A percentile compares a stretch with the other conserved stretches of the same genome.
phyloP scores from a whole-genome alignment of 2,329 filamentous ascomycete genomes.

The Bipolaris sorokiniana region DNA sequence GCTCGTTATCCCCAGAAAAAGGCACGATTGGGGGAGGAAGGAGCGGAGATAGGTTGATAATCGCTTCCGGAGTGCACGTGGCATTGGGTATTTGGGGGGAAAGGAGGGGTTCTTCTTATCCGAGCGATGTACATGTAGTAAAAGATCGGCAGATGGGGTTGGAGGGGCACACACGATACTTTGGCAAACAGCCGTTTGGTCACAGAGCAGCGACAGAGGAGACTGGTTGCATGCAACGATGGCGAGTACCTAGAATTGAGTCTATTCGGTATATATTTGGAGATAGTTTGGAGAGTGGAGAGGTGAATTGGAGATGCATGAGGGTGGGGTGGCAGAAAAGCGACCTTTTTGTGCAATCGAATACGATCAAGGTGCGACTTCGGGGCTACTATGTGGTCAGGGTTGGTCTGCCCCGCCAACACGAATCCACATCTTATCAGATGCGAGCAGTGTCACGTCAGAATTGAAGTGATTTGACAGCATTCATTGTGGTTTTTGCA shows the following conservation, averaged over 20 bases:
- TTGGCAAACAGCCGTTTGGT: too few species aligned
- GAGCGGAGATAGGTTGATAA: too few species aligned
- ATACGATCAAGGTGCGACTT: neutral
- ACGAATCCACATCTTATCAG: constrained; percentile 19
- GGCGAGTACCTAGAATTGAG: too few species aligned
- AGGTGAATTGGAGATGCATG: neutral
- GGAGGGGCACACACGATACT: too few species aligned
- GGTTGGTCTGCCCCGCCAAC: constrained; percentile 12
- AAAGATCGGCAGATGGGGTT: too few species aligned
- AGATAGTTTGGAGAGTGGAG: neutral
- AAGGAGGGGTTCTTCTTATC: too few species aligned
- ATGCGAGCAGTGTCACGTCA: constrained; percentile 3
- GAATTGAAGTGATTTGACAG: neutral
- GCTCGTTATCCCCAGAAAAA: too few species aligned
- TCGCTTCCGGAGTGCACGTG: too few species aligned
- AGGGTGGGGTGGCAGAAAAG: too few species aligned
- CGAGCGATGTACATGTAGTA: too few species aligned
- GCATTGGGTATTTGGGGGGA: too few species aligned
- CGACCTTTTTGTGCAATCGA: neutral
- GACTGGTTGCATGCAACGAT: neutral
- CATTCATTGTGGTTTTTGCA: neutral
- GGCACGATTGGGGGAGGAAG: too few species aligned
- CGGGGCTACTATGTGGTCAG: neutral
- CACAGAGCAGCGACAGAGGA: neutral
- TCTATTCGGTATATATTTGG: neutral